These are phyloP conservation scores for Podosphaera leucotricha DNA, from an alignment of 2,329 filamentous ascomycete species.

Conservation along the genomic window DNA sequence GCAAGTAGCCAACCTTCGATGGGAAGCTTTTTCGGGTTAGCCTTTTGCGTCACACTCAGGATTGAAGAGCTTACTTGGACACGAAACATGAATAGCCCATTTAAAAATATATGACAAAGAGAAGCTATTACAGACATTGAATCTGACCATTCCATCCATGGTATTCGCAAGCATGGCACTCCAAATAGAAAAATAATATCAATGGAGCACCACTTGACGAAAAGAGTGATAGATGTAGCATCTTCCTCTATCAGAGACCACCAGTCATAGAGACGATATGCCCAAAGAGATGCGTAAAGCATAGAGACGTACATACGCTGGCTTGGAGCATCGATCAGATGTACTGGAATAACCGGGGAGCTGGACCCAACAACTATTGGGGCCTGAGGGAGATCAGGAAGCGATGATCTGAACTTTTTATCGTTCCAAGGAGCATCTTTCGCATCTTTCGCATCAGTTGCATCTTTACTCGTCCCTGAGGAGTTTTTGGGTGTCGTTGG, in stretches of 20 bases:
- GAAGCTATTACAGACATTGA: slow-evolving; percentile 44
- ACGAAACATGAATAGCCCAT: slow-evolving; percentile 82
- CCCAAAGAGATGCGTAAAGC: slow-evolving; percentile 53
- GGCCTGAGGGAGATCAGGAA: slow-evolving; percentile 12
- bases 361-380: slow-evolving; percentile 5
- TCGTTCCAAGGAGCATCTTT: slow-evolving; percentile 13
- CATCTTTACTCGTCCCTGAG: slow-evolving; percentile 17
- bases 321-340: slow-evolving; percentile 67
- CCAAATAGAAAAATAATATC: slow-evolving; percentile 76
- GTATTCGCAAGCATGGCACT: slow-evolving; percentile 69
- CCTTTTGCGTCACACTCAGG: neutral
- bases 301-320: slow-evolving; percentile 71
- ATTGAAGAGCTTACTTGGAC: slow-evolving; percentile 35
- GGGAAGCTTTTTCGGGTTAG: slow-evolving; percentile 30
- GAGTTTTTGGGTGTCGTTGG: slow-evolving; percentile 43
- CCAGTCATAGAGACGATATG: slow-evolving; percentile 78
- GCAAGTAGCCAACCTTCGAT: slow-evolving; percentile 49
- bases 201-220: slow-evolving; percentile 79
- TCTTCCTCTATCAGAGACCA: slow-evolving; percentile 56
- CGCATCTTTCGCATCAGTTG: slow-evolving; percentile 13
- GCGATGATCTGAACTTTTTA: slow-evolving; percentile 7
- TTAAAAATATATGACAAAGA: slow-evolving; percentile 43
- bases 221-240: slow-evolving; percentile 67
- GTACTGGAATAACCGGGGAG: slow-evolving; percentile 52
- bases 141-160: slow-evolving; percentile 78